phyloP scores from a whole-genome alignment of 164 flowering plant species.

The Pachysandra terminalis region DNA sequence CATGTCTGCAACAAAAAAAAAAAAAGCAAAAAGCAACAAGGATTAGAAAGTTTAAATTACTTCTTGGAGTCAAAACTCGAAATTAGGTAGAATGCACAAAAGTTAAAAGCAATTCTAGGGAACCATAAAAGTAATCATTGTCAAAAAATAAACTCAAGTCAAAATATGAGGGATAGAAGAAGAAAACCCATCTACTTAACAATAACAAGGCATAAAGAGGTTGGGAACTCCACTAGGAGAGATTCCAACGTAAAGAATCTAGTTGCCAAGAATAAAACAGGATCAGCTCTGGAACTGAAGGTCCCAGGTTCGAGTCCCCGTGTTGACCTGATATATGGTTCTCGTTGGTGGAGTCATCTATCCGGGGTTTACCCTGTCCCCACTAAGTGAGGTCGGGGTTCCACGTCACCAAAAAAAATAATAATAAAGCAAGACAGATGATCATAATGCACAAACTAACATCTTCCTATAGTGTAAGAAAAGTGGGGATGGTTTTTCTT shows the following conservation, averaged over 20 bases:
- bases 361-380: too few species aligned
- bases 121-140: background rate
- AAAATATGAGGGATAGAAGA: background rate
- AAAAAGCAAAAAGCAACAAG: background rate
- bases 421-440: too few species aligned
- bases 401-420: too few species aligned
- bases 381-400: too few species aligned
- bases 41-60: background rate
- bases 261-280: background rate
- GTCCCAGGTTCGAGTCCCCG: too few species aligned
- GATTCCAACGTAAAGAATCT: background rate
- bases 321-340: too few species aligned
- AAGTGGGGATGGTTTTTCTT: background rate
- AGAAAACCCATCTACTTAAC: background rate
- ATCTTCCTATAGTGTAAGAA: too few species aligned
- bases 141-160: too few species aligned
- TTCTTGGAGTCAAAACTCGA: background rate
- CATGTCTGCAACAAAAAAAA: constrained; percentile 83
- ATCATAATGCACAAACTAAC: background rate
- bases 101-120: background rate
- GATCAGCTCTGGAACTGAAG: too few species aligned
- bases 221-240: background rate
- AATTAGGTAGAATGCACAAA: background rate
- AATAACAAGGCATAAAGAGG: background rate
- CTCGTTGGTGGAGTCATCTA: too few species aligned